Percentiles rank a stretch among this genome's conserved stretches.
These are phyloP conservation scores for Trifolium pratense DNA, from an alignment of 306 rosid genomes.

Conservation along the genomic window DNA sequence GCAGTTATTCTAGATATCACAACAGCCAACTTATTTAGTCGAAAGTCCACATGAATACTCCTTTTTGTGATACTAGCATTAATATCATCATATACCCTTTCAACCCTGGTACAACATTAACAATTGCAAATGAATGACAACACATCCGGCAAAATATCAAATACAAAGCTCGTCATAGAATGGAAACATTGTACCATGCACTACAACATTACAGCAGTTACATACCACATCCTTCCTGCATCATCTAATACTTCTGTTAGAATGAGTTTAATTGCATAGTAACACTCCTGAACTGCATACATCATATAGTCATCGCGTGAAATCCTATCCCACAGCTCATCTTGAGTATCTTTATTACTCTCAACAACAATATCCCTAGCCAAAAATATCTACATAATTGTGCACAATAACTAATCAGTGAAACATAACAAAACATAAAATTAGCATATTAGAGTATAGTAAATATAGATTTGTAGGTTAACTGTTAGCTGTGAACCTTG, in stretches of 20 bases:
- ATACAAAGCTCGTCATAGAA: constrained; percentile 16
- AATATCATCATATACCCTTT: constrained; percentile 71
- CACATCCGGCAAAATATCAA: constrained; percentile 13
- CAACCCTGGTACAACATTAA: constrained; percentile 67
- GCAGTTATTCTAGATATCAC: constrained; percentile 91
- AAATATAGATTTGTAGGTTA: neutral
- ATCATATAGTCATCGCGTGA: constrained; percentile 88
- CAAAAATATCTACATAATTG: constrained; percentile 66
- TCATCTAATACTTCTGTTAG: constrained; percentile 74
- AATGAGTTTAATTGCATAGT: constrained; percentile 61
- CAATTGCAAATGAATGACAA: constrained; percentile 36
- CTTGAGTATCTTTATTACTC: constrained; percentile 72
- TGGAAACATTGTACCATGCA: neutral
- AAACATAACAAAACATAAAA: constrained; percentile 16
- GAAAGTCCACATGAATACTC: constrained; percentile 52
- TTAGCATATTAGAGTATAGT: neutral
- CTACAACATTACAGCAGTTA: constrained; percentile 25
- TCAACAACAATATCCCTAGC: constrained; percentile 92
- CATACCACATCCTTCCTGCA: constrained; percentile 85
- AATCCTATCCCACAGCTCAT: constrained; percentile 85
- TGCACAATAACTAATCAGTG: constrained; percentile 27
- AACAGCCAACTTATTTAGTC: constrained; percentile 71
- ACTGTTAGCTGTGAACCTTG: neutral
- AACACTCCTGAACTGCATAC: constrained; percentile 97
- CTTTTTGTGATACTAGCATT: constrained; percentile 52